Base-by-base conservation (phyloP, 208 protist genomes). In the Leishmania gerbilli region DNA sequence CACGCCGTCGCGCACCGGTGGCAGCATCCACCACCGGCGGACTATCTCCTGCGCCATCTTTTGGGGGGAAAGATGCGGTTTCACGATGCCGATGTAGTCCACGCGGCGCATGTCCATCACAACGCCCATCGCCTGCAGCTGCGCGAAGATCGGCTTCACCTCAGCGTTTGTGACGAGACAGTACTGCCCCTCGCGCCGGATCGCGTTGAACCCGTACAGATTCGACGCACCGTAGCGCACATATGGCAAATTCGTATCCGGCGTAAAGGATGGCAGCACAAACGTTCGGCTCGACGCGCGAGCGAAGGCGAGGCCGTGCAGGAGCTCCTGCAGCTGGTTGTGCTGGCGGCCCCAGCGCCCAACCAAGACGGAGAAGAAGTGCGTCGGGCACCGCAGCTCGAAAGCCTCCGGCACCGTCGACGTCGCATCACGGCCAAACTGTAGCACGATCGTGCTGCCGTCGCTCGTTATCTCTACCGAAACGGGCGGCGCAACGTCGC, bases 101-200 rank as follows among this genome's bases (percentile, higher is more conserved):
- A 72, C 19, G 56, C 37, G 19, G 27, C 40, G 45, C 67, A 64
- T 51, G 64, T 71, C 49, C 67, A 84, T 69, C n/a, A 45, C 45
- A 42, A 19, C 74, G 19, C 31, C 47, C 27, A 27, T 21, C 17
- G 64, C 34, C 79, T 55, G 71, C 72, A 83, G 45, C 53, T 64
- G 31, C 51, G 7, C 53, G 8, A 84, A 60, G 5, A 80, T 34
- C 2, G 51, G 76, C 31, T 71, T 67, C 24, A 51, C 80, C 60
- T 84, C 81, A 21, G 40, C 27, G 47, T 77, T 77, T 0, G 81
- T 84, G 15, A 80, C 31, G 24, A 80, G 7, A 27, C 81, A 84
- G 81, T 80, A 80, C 56, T 71, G 81, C n/a, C 81, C 81, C 31
- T 58, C 40, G 56, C 56, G 76, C 31, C 81, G 81, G 67, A 84